Conservation (phyloP, 768 basidiomycete genomes). For the Tylopilus intermedius region DNA sequence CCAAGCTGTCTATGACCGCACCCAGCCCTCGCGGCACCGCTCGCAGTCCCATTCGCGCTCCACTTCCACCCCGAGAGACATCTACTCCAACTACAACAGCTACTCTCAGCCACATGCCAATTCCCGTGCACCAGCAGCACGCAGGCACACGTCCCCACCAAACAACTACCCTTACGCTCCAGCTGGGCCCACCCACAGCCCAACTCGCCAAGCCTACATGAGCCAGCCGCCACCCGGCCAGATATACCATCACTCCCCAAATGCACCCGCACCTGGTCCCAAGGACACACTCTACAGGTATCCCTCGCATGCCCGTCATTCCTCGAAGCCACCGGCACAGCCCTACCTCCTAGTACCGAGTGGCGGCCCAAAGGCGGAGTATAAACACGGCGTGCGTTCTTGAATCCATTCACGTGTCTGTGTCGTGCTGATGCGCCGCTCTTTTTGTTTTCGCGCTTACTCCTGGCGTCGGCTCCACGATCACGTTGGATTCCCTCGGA, state of each 20-base stretch:
- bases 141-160: conserved; percentile 18
- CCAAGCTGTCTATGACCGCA: conserved; percentile 17
- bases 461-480: not conserved
- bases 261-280: conserved; percentile 10
- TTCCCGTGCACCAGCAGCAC: conserved; percentile 13
- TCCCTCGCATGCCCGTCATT: conserved; percentile 20
- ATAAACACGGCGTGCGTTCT: conserved; percentile 29
- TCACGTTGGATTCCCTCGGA: conserved; percentile 2
- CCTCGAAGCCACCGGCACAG: conserved; percentile 22
- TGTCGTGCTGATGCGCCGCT: conserved; percentile 12
- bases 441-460: not conserved
- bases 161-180: conserved; percentile 18
- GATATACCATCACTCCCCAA: conserved; percentile 14
- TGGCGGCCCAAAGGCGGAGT: conserved; percentile 29
- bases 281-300: conserved; percentile 17
- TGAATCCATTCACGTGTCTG: conserved; percentile 8
- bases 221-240: conserved; percentile 29
- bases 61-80: conserved; percentile 12
- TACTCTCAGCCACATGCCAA: conserved; percentile 17
- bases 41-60: conserved; percentile 26
- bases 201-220: conserved; percentile 16
- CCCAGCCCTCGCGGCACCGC: conserved; percentile 17
- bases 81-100: conserved; percentile 4
- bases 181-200: conserved; percentile 4
- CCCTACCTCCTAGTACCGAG: conserved; percentile 24